Base-by-base conservation (phyloP, 441 rosid species). In the Croton laevigatus region DNA sequence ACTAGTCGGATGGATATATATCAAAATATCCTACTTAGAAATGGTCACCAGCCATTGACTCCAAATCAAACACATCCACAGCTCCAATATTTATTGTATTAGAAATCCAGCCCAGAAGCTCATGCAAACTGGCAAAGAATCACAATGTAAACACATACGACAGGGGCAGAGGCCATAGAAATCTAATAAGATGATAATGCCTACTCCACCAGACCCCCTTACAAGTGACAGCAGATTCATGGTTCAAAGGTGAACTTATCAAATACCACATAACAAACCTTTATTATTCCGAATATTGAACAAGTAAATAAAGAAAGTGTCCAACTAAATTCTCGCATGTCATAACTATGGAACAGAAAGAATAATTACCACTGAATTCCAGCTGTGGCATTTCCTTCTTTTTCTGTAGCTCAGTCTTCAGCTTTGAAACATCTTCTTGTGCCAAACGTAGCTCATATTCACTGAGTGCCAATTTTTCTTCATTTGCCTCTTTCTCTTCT, bases 371-470 rank as follows among this genome's bases (percentile, higher is more conserved):
- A 67, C 74, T 78, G 38, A 71, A 75, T 69, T 86, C 83, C 49
- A 76, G 81, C 66, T 45, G 78, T 8, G 82, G 72, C 32, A 63
- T 64, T 67, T 84, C 90, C 53, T 82, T 75, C 76, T 87, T 86
- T 88, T 82, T 87, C 78, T 82, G 83, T 75, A 91, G 82, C 14
- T 91, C 97, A 49, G 82, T 65, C 80, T 91, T 87, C 75, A 90
- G 82, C 76, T 85, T 90, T 48, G 83, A 62, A 81, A 87, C 79
- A 77, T 94, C 97, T 85, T 94, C 98, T 80, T 91, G 87, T 3
- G 95, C 95, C 75, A 94, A 84, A 64, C 97, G 97, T 69, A 94
- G 84, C 76, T 91, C 97, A 67, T 91, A 94, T 72, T 91, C 91
- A 66, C 89, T 79, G 42, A 94, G 81, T 59, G 98, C 93, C 77